Percentiles rank a stretch among this genome's conserved stretches.
Evolutionary conservation across 805 yeast genomes (phyloP).

Genomic region (Ogataea allantospora): DNA sequence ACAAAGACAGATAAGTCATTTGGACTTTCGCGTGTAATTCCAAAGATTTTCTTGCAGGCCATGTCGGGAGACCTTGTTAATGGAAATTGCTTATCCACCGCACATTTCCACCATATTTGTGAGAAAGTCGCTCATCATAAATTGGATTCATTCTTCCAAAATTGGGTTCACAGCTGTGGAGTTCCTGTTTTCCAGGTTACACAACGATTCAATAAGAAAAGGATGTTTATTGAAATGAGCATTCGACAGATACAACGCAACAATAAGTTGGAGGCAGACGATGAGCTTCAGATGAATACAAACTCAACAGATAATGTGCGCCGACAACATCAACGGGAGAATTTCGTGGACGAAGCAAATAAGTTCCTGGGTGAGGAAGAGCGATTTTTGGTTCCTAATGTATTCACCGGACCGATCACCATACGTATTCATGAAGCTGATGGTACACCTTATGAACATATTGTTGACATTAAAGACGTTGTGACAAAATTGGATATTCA

Average conservation of each 20-base stretch:
- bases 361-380: conserved; percentile 42
- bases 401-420: conserved; percentile 93
- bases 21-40: conserved; percentile 87
- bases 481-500: conserved; percentile 89
- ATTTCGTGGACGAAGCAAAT: conserved; percentile 46
- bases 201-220: conserved; percentile 88
- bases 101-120: conserved; percentile 89
- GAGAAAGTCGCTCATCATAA: conserved; percentile 90
- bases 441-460: conserved; percentile 98
- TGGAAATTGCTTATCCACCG: conserved; percentile 70
- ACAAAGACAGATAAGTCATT: conserved; percentile 93
- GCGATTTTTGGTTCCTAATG: conserved; percentile 42
- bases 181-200: conserved; percentile 86
- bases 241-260: conserved; percentile 84
- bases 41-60: conserved; percentile 87
- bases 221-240: conserved; percentile 92
- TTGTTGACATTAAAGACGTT: conserved; percentile 83
- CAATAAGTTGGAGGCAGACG: conserved; percentile 30
- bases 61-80: conserved; percentile 90
- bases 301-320: conserved; percentile 15
- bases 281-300: conserved; percentile 16
- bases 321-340: conserved; percentile 29
- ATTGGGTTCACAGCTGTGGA: conserved; percentile 91
- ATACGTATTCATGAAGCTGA: conserved; percentile 96
- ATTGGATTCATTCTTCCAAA: conserved; percentile 79